These are phyloP conservation scores for Rosa rugosa DNA, from an alignment of 306 rosid species.

Conservation along the genomic window DNA sequence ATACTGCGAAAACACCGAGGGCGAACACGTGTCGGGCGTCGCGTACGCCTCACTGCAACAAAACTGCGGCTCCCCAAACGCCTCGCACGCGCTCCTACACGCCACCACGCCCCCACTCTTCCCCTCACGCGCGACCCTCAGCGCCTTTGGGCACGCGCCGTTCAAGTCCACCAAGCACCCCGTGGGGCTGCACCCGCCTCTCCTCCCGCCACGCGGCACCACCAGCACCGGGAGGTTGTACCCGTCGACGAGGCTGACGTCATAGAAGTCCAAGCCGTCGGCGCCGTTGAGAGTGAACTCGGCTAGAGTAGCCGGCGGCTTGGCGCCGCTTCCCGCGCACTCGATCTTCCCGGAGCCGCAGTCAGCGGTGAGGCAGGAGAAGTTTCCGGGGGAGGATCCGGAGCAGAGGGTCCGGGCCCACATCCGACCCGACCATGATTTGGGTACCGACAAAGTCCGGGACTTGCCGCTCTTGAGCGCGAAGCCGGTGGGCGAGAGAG, in stretches of 20 bases:
- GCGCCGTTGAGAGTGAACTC: conserved; percentile 94
- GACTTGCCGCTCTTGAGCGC: conserved; percentile 55
- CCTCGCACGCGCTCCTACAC: conserved; percentile 96
- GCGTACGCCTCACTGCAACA: conserved; percentile 79
- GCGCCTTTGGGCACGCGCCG: conserved; percentile 62
- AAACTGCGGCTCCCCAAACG: conserved; percentile 75
- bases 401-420: conserved; percentile 87
- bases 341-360: conserved; percentile 75
- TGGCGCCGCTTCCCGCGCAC: conserved; percentile 73
- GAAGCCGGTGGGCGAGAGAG: conserved; percentile 82
- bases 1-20: conserved; percentile 53
- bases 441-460: conserved; percentile 51
- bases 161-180: conserved; percentile 84
- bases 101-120: conserved; percentile 61
- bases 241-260: conserved; percentile 94
- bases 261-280: conserved; percentile 79
- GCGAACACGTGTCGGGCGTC: conserved; percentile 85
- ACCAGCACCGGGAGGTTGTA: conserved; percentile 87
- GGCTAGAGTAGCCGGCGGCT: conserved; percentile 87
- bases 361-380: conserved; percentile 78
- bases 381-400: conserved; percentile 46
- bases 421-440: conserved; percentile 87
- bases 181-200: conserved; percentile 81
- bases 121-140: conserved; percentile 49
- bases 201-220: conserved; percentile 62